These are phyloP conservation scores for Leccinum aurantiacum DNA, from an alignment of 768 basidiomycete species.

Conservation along the genomic window DNA sequence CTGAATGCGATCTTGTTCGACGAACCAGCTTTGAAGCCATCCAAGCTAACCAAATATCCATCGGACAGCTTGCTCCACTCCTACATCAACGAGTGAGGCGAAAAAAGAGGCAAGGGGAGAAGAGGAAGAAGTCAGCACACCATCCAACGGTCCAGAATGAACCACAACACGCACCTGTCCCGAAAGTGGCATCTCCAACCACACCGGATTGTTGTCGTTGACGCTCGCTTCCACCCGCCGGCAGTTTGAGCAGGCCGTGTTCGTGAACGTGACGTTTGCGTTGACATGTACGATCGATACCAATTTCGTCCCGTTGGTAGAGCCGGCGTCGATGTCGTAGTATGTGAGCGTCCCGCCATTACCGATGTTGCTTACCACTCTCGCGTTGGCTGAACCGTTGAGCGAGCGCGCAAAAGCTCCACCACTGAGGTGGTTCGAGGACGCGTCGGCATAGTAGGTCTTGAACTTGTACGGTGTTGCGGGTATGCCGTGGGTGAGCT, in stretches of 20 bases:
- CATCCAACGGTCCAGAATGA: neutral
- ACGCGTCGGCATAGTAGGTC: constrained; percentile 1
- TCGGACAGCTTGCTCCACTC: constrained; percentile 7
- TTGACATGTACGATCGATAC: constrained; percentile 8
- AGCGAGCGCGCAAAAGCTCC: neutral
- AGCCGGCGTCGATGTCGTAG: constrained; percentile 8
- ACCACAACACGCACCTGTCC: constrained; percentile 3
- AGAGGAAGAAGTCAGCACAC: neutral
- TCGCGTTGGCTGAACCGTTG: neutral
- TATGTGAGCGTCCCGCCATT: constrained; percentile 7
- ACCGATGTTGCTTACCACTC: neutral
- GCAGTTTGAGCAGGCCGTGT: constrained; percentile 8
- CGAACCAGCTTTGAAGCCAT: constrained; percentile 10
- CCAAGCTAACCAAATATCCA: constrained; percentile 8
- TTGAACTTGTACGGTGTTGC: neutral
- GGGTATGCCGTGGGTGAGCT: neutral
- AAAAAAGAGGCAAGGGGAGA: neutral
- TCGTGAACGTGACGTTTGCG: constrained; percentile 7
- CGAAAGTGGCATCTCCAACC: constrained; percentile 9
- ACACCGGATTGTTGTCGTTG: neutral
- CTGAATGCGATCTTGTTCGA: constrained; percentile 5
- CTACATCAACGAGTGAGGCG: neutral
- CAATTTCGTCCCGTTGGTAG: neutral
- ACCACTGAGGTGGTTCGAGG: constrained; percentile 6
- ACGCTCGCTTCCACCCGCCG: constrained; percentile 7